Evolutionary conservation across 2,329 filamentous ascomycete species (phyloP), one percentile per base, ranked within the genome.

Genomic region (Zopfia rhizophila): DNA sequence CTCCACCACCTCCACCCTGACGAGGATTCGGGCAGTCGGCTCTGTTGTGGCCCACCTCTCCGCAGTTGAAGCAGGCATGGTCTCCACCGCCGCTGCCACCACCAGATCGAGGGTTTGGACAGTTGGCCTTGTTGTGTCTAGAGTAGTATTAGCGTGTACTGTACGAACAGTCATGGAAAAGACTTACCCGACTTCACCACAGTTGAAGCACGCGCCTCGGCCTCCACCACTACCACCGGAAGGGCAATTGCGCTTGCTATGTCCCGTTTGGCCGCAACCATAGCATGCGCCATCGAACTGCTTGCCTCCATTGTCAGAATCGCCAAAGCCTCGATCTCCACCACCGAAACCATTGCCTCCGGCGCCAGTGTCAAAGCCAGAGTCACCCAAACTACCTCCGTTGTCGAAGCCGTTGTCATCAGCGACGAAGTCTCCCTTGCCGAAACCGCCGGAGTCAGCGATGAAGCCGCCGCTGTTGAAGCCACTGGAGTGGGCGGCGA

Each of bases 341-440:
- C 35, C 45, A 17, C 40, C 45, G 5, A 25, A 17, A 3, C 32
- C n/a, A 38, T 42, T 13, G 21, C 85, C 82, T 48, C 77, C 81
- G 51, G 77, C 73, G 38, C 61, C 56, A 14, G 49, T 54, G 33
- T 62, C 56, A 49, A 78, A 64, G 40, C 61, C 59, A 50, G 55
- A 61, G 39, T 65, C 76, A 58, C 76, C 75, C 53, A 76, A 75
- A 55, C 77, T 72, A 33, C 31, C 19, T 55, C 73, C 82, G 61
- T 27, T 29, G 21, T 25, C 48, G 27, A 54, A 52, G 14, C 29
- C 48, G 32, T 48, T 48, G 38, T 31, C 25, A 24, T 29, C 45
- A 19, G 23, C 31, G 31, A 43, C 46, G 39, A 17, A 51, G 24
- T 23, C 31, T 18, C 36, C 22, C 14, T 47, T 23, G 38, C 18